A percentile compares a stretch with the other conserved stretches of the same genome.
Evolutionary conservation across 306 rosid genomes (phyloP).

Genomic region (peach (Prunus persica)): Prunus_persica_NCBIv2 NC_034010.1:29551001-29551500

Average conservation of each 20-base stretch:
- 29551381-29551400: conserved; percentile 27
- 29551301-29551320: background rate
- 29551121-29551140: background rate
- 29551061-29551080: no score
- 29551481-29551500: conserved; percentile 39
- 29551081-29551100: background rate
- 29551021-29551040: background rate
- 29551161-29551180: background rate
- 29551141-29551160: no score
- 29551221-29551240: background rate
- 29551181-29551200: no score
- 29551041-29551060: background rate
- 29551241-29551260: no score
- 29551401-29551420: conserved; percentile 44
- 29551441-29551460: conserved; percentile 52
- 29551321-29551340: background rate
- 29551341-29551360: background rate
- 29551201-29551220: background rate
- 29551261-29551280: no score
- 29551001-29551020: background rate
- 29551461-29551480: conserved; percentile 28
- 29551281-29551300: background rate
- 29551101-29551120: background rate
- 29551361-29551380: conserved; percentile 65
- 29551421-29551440: conserved; percentile 46